Evolutionary conservation across 2,329 filamentous ascomycete species (phyloP).

Genomic region (Emergomyces africanus): DNA sequence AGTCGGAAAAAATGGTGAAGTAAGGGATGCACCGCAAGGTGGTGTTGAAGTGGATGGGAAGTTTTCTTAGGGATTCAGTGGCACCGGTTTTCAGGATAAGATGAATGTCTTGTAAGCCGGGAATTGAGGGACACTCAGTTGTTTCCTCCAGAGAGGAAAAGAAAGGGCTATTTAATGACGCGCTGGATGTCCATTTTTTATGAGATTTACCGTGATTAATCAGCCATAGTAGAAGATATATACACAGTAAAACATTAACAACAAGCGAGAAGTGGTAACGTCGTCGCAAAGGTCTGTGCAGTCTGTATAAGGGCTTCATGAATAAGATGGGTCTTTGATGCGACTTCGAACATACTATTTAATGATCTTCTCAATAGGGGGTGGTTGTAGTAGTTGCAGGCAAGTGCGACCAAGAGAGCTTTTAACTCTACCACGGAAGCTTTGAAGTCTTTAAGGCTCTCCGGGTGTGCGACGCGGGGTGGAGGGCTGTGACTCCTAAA

Average conservation of each 20-base stretch:
- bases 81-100: constrained; percentile 47
- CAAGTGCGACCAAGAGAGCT: too few species aligned
- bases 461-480: too few species aligned
- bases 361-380: not conserved
- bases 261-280: not conserved
- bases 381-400: too few species aligned
- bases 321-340: not conserved
- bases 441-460: too few species aligned
- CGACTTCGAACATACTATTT: not conserved
- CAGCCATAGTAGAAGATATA: not conserved
- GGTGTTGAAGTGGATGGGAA: constrained; percentile 42
- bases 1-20: constrained; percentile 47
- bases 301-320: not conserved
- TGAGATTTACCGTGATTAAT: not conserved
- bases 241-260: not conserved
- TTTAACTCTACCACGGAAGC: too few species aligned
- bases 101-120: constrained; percentile 36
- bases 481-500: too few species aligned
- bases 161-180: not conserved
- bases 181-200: not conserved
- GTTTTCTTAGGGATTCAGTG: constrained; percentile 42
- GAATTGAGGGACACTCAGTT: not conserved
- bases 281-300: not conserved
- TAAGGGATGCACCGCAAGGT: constrained; percentile 44
- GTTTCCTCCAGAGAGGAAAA: not conserved